These are phyloP conservation scores for Ochromonas danica DNA, from an alignment of 108 stramenopile genomes.

Conservation along the genomic window DNA sequence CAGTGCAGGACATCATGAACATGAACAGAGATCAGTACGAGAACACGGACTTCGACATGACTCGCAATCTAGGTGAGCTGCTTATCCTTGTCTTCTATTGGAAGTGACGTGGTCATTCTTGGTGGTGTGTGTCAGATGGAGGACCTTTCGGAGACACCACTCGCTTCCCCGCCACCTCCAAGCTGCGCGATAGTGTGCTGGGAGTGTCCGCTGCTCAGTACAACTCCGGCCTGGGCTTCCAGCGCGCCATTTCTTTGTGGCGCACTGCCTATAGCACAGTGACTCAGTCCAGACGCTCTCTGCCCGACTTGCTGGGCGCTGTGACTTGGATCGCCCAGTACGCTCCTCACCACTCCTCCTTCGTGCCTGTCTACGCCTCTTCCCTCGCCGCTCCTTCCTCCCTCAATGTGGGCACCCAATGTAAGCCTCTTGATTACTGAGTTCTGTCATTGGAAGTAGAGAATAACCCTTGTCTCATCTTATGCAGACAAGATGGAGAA, in stretches of 20 bases:
- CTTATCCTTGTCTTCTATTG: too few relatives aligned
- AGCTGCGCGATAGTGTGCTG: not conserved
- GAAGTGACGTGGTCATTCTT: too few relatives aligned
- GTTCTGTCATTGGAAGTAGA: not conserved
- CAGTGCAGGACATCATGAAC: conserved; percentile 57
- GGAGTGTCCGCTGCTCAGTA: not conserved
- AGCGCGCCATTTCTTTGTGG: conserved; percentile 28
- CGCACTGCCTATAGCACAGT: conserved; percentile 21
- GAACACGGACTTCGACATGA: conserved; percentile 67
- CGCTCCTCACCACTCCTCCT: conserved; percentile 43
- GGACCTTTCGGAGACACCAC: conserved; percentile 20
- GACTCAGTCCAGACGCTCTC: conserved; percentile 41
- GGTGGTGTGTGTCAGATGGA: not conserved
- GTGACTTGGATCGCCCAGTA: conserved; percentile 52
- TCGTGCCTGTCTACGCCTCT: conserved; percentile 47
- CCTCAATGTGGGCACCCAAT: conserved; percentile 14
- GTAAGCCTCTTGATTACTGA: not conserved
- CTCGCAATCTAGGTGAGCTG: too few relatives aligned
- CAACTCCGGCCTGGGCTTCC: conserved; percentile 5
- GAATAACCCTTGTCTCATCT: not conserved
- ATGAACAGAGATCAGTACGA: conserved; percentile 69
- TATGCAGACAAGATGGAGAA: conserved; percentile 19
- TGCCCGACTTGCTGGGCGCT: conserved; percentile 46
- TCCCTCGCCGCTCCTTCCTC: conserved; percentile 18
- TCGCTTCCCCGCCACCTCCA: not conserved